Conservation (phyloP, 495 filamentous ascomycete species). For the Penicillium arizonense region DNA sequence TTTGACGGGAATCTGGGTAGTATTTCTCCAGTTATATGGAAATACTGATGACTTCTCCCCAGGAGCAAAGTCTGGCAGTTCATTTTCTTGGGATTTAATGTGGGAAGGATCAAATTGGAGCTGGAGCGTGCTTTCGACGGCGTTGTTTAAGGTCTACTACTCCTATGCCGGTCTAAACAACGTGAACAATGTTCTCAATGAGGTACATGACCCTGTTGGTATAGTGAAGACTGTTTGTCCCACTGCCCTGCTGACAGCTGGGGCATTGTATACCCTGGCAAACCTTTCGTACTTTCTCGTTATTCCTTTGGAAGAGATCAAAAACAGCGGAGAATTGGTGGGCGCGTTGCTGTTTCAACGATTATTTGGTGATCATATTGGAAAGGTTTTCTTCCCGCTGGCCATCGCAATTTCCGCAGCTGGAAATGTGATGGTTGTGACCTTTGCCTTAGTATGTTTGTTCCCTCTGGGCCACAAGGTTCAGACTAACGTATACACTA, state of each 20-base stretch:
- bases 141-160: conserved; percentile 72
- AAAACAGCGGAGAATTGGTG: conserved; percentile 63
- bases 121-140: conserved; percentile 54
- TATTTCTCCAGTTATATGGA: conserved; percentile 28
- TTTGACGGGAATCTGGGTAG: conserved; percentile 42
- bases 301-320: conserved; percentile 66
- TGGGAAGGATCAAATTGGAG: conserved; percentile 48
- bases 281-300: conserved; percentile 72
- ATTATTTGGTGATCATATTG: conserved; percentile 59
- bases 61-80: background rate
- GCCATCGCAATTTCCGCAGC: conserved; percentile 65
- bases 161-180: conserved; percentile 68
- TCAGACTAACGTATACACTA: background rate
- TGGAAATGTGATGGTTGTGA: conserved; percentile 78
- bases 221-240: conserved; percentile 66
- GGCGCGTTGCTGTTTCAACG: conserved; percentile 66
- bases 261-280: conserved; percentile 62
- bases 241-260: conserved; percentile 58
- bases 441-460: conserved; percentile 56
- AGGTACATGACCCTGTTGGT: conserved; percentile 66
- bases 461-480: background rate
- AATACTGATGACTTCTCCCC: conserved; percentile 15
- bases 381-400: conserved; percentile 57
- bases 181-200: conserved; percentile 74
- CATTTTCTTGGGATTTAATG: conserved; percentile 32